Conservation (phyloP, 176 grass and related monocot genomes). For the Triticum monococcum region DNA sequence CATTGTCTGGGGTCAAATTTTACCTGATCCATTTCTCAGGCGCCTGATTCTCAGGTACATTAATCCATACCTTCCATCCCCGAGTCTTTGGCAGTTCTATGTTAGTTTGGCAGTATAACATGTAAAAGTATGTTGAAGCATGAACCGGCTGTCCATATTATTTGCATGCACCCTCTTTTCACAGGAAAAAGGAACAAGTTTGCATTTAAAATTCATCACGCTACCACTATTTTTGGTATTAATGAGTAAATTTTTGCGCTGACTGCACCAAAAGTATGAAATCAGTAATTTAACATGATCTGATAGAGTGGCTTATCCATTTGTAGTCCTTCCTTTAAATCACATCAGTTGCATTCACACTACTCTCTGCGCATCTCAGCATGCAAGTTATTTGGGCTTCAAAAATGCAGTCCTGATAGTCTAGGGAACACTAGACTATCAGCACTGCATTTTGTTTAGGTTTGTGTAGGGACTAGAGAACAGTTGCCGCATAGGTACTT, state of each 20-base stretch:
- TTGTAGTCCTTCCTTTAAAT: background rate
- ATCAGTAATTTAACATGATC: background rate
- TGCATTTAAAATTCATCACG: background rate
- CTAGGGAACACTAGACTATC: no score
- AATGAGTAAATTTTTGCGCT: no score
- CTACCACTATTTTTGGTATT: no score
- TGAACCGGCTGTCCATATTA: background rate
- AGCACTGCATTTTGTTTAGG: background rate
- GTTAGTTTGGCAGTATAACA: background rate
- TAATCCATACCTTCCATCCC: background rate
- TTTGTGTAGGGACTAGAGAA: background rate
- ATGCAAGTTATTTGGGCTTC: background rate
- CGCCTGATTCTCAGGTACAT: slow-evolving; percentile 83
- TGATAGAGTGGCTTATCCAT: background rate
- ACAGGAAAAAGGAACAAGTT: background rate
- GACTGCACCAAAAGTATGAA: background rate
- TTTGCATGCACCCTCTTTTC: background rate
- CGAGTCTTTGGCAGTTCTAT: background rate
- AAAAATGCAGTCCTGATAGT: background rate
- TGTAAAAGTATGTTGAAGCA: background rate
- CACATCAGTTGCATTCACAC: background rate
- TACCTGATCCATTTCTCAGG: slow-evolving; percentile 87
- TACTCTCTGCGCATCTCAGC: background rate
- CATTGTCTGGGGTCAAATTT: slow-evolving; percentile 81
- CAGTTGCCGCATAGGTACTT: background rate